These are phyloP conservation scores for Didymella lethalis DNA, from an alignment of 2,329 filamentous ascomycete genomes.

Conservation along the genomic window DNA sequence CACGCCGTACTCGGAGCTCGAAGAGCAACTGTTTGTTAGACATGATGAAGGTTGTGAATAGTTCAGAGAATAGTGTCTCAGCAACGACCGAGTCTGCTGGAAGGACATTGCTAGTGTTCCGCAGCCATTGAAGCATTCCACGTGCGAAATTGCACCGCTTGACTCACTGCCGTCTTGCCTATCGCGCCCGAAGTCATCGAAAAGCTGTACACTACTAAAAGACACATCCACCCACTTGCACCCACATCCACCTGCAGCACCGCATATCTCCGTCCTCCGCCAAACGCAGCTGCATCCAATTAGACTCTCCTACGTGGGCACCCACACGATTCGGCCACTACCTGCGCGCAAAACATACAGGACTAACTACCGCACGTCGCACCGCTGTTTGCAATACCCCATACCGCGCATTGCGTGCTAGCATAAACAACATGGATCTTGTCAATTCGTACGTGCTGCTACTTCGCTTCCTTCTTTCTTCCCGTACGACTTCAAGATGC, in stretches of 20 bases:
- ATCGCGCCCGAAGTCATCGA: constrained; percentile 23
- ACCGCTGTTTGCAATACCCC: constrained; percentile 28
- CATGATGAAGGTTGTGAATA: background rate
- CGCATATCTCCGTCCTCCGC: constrained; percentile 27
- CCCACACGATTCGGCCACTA: constrained; percentile 22
- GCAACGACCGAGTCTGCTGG: background rate
- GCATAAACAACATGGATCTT: constrained; percentile 50
- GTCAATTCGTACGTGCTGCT: constrained; percentile 51
- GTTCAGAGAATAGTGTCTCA: constrained; percentile 2
- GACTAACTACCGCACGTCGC: constrained; percentile 29
- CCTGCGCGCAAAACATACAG: constrained; percentile 29
- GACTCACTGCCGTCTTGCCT: constrained; percentile 31
- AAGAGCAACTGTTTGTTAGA: constrained; percentile 11
- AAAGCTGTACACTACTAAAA: constrained; percentile 43
- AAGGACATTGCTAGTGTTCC: constrained; percentile 7
- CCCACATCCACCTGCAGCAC: constrained; percentile 29
- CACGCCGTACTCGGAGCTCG: constrained; percentile 24
- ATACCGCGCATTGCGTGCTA: constrained; percentile 36
- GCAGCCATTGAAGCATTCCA: constrained; percentile 33
- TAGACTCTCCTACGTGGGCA: constrained; percentile 36
- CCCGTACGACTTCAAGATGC: constrained; percentile 29
- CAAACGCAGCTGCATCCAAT: constrained; percentile 32
- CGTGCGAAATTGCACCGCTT: constrained; percentile 35
- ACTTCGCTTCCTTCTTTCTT: constrained; percentile 19
- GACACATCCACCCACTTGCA: constrained; percentile 38